Base-by-base conservation (phyloP, 2,329 filamentous ascomycete genomes). In the Sclerotiophoma versabilis region DNA sequence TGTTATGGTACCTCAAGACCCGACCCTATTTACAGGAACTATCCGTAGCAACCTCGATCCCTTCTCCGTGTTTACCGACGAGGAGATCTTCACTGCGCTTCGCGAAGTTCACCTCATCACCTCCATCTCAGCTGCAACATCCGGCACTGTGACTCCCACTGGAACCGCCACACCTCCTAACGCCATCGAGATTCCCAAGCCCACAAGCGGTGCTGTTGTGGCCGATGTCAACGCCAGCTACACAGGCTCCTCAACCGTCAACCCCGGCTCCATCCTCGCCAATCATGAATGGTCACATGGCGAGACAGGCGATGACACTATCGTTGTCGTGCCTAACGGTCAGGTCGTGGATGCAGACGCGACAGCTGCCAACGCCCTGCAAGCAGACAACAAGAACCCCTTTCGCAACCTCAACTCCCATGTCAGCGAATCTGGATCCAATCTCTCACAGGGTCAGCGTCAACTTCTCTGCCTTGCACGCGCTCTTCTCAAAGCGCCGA, bases 1-100 rank as follows among this genome's bases (percentile, higher is more conserved):
- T 66, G 97, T 96, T 0, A 98, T 99, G 76, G 95, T 99, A 52
- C 95, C 95, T 23, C 95, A 99, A 79, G 95, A 99, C 71, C 95
- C 91, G 49, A 98, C 93, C 0, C 82, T 98, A 0, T 98, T 98
- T 77, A 93, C 88, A 12, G 93, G 93, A 61, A 97, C 93, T 0
- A 90, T 98, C 59, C 86, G 93, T 59, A 92, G 82, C 73, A 99
- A 99, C 71, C 83, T 99, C 19, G 95, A 99, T 73, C 95, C 95
- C 0, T 99, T 99, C 75, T 83, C 87, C 14, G 79, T 90, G 30
- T 96, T 96, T 76, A 92, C 89, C 0, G 92, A 99, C 66, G 91
- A 95, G 58, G 86, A 97, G 63, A 90, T 99, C 39, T 97, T 96
- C 73, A 87, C 86, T 3, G 91, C 91, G 0, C 84, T 99, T 2